Conservation (phyloP, 2,329 filamentous ascomycete genomes). For the Plenodomus biglobosus region DNA sequence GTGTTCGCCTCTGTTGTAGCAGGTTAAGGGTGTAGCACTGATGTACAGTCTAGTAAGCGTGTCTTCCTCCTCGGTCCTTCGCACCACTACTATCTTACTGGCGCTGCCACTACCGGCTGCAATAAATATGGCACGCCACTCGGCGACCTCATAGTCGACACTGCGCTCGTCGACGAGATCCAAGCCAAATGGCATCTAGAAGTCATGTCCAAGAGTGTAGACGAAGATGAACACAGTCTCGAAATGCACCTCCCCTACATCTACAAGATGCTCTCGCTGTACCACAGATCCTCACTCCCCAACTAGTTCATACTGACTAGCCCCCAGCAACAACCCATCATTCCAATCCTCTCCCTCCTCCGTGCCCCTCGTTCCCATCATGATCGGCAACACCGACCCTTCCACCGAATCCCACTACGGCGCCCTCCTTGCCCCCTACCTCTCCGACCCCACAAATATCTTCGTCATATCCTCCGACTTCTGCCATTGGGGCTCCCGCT, state of each 20-base stretch:
- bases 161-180: constrained; percentile 53
- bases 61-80: constrained; percentile 93
- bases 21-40: background rate
- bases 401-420: constrained; percentile 70
- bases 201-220: constrained; percentile 63
- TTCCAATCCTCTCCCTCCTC: constrained; percentile 54
- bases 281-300: constrained; percentile 3
- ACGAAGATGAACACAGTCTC: constrained; percentile 85
- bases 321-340: constrained; percentile 32
- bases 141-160: constrained; percentile 69
- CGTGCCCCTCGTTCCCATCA: constrained; percentile 78
- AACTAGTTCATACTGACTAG: constrained; percentile 4
- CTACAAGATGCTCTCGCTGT: constrained; percentile 70
- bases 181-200: constrained; percentile 32
- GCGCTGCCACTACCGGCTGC: constrained; percentile 75
- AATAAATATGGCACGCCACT: constrained; percentile 72
- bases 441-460: constrained; percentile 72
- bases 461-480: constrained; percentile 96
- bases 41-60: constrained; percentile 61
- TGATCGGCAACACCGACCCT: constrained; percentile 74
- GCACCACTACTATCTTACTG: constrained; percentile 78
- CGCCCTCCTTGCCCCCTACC: constrained; percentile 71
- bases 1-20: constrained; percentile 30
- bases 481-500: constrained; percentile 89
- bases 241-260: constrained; percentile 98